Percentiles rank a stretch among this genome's conserved stretches.
Evolutionary conservation across 75 land plant species (phyloP).

Genomic region (Chamaecyparis obtusa): DNA sequence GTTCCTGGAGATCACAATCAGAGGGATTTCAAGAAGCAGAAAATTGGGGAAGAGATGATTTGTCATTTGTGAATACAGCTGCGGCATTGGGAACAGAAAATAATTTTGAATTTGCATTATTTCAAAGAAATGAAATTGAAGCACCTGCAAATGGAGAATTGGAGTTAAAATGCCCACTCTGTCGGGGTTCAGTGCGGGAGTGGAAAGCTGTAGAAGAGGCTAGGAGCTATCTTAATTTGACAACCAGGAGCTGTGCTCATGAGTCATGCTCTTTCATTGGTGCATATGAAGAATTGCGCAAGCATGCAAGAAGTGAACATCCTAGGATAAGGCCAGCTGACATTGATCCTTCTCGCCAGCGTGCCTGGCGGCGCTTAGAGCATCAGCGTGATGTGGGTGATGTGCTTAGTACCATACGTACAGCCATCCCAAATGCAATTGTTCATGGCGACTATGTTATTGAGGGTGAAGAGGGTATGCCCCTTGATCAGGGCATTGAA

Average conservation of each 20-base stretch:
- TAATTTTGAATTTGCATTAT: not conserved
- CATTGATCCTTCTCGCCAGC: slow-evolving; percentile 69
- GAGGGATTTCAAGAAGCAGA: not conserved
- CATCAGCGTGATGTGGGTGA: slow-evolving; percentile 63
- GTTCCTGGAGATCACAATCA: not conserved
- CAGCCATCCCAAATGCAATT: slow-evolving; percentile 81
- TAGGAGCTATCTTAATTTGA: slow-evolving; percentile 53
- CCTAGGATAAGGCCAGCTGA: slow-evolving; percentile 61
- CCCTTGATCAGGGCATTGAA: slow-evolving; percentile 28
- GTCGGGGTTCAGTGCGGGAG: slow-evolving; percentile 59
- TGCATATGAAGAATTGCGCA: slow-evolving; percentile 61
- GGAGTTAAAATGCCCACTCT: slow-evolving; percentile 63
- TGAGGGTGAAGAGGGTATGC: slow-evolving; percentile 44
- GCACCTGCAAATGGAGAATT: not conserved
- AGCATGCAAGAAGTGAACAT: slow-evolving; percentile 72
- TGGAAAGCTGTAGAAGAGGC: slow-evolving; percentile 68
- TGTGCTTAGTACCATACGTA: slow-evolving; percentile 67
- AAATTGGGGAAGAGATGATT: not conserved
- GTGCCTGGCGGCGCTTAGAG: slow-evolving; percentile 72
- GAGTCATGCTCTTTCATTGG: slow-evolving; percentile 72
- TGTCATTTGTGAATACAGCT: not conserved
- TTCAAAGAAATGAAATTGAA: slow-evolving; percentile 8
- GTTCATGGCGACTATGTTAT: slow-evolving; percentile 83
- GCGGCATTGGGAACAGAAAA: not conserved
- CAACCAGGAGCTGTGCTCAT: slow-evolving; percentile 54